Evolutionary conservation across 164 flowering plant genomes (phyloP).

Genomic region (Tetracentron sinense): DNA sequence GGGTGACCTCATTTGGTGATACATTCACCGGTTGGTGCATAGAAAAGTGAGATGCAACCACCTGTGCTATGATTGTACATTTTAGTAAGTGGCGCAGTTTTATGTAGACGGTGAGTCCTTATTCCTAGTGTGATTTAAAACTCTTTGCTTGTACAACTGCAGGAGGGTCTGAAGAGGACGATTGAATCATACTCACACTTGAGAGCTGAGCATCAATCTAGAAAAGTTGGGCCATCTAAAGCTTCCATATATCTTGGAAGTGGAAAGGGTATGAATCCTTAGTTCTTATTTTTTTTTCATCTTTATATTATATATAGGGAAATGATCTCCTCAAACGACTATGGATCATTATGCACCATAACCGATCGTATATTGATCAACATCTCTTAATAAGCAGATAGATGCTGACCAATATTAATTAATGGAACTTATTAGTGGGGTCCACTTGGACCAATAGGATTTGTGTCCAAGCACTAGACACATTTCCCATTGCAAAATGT

Average conservation of each 20-base stretch:
- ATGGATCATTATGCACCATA: no score
- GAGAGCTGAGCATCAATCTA: conserved; percentile 49
- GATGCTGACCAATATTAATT: no score
- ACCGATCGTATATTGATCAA: no score
- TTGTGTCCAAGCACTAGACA: neutral
- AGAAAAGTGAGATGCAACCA: neutral
- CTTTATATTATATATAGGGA: no score
- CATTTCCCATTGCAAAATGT: no score
- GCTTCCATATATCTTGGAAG: conserved; percentile 65
- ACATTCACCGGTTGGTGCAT: neutral
- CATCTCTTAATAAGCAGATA: no score
- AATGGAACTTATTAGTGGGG: no score
- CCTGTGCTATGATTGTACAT: neutral
- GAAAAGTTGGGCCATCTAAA: conserved; percentile 77
- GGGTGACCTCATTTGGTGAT: no score
- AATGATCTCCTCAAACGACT: no score
- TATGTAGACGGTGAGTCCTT: conserved; percentile 3
- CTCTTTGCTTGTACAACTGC: conserved; percentile 17
- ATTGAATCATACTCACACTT: conserved; percentile 73
- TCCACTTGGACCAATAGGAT: no score
- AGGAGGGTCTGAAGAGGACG: conserved; percentile 86
- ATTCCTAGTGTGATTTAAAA: conserved; percentile 1
- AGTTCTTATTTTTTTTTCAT: no score
- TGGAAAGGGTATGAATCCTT: conserved; percentile 56
- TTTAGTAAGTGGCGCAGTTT: neutral